Evolutionary conservation across 73 alveolate species (phyloP), one percentile per base, ranked within the genome.

Genomic region (Durusdinium trenchii): DNA sequence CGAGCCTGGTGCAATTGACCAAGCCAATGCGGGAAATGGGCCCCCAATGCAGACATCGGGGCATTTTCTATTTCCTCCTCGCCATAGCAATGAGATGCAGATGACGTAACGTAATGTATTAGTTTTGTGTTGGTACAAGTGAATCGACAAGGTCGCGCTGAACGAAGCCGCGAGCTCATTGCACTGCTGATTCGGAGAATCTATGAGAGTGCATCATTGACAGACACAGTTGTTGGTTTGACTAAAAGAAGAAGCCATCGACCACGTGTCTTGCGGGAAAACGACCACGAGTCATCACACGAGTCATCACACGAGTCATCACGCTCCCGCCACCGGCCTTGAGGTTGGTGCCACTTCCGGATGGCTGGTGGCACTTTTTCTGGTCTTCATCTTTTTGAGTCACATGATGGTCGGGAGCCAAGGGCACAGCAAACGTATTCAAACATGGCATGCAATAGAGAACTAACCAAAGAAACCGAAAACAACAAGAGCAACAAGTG

Each of bases 351-450:
- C 97, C 7, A 71, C 90, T 14, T 69, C 90, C 18, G 89, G 98
- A 14, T 69, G 89, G 98, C 82, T 91, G 45, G 98, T 71, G n/a
- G 98, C 75, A 18, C 87, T 91, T 45, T 91, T 91, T 89, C 76
- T 91, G 78, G 85, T 91, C 43, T 91, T 91, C 82, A 91, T 91
- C 89, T 91, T 91, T 78, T 60, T 91, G 40, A 91, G 98, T 78
- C 98, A 91, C 89, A 91, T 91, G 98, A 91, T 91, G 98, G 98
- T 48, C 69, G 12, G 69, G 12, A 57, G 69, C 69, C 23, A 57
- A 12, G 23, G 69, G 32, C 69, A 57, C 69, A 23, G 23, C 12
- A 57, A 57, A 57, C 12, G 23, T 57, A 23, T 57, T 57, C 69
- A 12, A 57, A 16, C 23, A 12, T 57, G 32, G 23, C 83, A 16